These are phyloP conservation scores for Bolboschoenus planiculmis DNA, from an alignment of 176 grass and related monocot species.

Conservation along the genomic window DNA sequence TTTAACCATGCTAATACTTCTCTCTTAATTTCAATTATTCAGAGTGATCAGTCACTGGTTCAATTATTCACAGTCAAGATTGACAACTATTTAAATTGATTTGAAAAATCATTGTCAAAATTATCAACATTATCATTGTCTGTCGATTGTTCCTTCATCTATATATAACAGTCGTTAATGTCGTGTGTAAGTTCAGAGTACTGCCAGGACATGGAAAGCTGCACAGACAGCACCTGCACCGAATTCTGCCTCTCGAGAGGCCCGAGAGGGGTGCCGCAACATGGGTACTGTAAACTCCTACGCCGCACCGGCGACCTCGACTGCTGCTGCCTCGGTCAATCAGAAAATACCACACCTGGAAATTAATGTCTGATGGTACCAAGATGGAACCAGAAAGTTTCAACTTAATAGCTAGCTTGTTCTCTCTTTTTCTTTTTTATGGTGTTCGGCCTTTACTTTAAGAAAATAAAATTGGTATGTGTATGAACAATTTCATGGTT, in stretches of 20 bases:
- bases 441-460: no score
- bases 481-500: no score
- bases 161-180: no score
- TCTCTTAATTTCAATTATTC: no score
- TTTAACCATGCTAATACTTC: no score
- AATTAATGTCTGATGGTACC: background rate
- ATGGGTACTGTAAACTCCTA: background rate
- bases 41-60: no score
- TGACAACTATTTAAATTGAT: no score
- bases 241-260: background rate
- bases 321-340: background rate
- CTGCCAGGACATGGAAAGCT: background rate
- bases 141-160: background rate
- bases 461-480: no score
- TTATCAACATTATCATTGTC: no score
- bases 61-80: no score
- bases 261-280: background rate
- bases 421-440: background rate
- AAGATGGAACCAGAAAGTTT: background rate
- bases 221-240: background rate
- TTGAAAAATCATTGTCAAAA: no score
- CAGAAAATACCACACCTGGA: background rate
- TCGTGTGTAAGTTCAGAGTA: background rate
- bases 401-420: background rate
- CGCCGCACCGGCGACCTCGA: no score